Evolutionary conservation across 2,329 filamentous ascomycete genomes (phyloP).

Genomic region (Trichoderma asperellum): DNA sequence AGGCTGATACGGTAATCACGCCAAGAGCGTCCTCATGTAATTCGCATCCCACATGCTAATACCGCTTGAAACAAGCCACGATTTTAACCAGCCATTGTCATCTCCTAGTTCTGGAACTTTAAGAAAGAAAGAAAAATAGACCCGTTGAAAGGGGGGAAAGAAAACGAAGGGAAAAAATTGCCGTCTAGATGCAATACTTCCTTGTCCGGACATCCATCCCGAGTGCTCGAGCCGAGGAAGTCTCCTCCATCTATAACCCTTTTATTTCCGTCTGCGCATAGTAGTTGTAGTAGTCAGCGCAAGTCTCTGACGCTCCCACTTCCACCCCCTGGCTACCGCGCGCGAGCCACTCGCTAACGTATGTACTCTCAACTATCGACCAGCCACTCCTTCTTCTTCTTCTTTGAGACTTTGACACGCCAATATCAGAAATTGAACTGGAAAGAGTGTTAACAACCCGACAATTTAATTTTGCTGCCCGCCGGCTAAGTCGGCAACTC

Average conservation of each 20-base stretch:
- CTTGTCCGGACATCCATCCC: not conserved
- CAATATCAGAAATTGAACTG: not conserved
- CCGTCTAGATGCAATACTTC: not conserved
- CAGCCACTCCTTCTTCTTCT: not conserved
- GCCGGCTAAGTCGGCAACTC: not conserved
- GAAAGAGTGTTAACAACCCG: not conserved
- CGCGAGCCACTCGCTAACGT: not conserved
- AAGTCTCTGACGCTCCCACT: constrained; percentile 2
- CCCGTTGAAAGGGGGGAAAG: not conserved
- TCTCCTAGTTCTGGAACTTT: not conserved
- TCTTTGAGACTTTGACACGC: constrained; percentile 5
- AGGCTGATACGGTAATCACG: not conserved
- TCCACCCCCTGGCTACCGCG: constrained; percentile 2
- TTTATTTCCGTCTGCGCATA: constrained; percentile 3
- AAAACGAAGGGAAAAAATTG: not conserved
- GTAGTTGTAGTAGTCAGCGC: not conserved
- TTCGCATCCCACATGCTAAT: not conserved
- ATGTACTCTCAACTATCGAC: not conserved
- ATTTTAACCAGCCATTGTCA: not conserved
- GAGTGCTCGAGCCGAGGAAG: not conserved
- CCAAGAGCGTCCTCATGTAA: not conserved
- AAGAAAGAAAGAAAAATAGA: not conserved
- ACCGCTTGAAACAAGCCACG: not conserved
- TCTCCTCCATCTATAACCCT: not conserved
- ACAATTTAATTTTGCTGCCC: not conserved